phyloP scores from a whole-genome alignment of 176 grass and related monocot species.

The Rhynchospora breviuscula region DNA sequence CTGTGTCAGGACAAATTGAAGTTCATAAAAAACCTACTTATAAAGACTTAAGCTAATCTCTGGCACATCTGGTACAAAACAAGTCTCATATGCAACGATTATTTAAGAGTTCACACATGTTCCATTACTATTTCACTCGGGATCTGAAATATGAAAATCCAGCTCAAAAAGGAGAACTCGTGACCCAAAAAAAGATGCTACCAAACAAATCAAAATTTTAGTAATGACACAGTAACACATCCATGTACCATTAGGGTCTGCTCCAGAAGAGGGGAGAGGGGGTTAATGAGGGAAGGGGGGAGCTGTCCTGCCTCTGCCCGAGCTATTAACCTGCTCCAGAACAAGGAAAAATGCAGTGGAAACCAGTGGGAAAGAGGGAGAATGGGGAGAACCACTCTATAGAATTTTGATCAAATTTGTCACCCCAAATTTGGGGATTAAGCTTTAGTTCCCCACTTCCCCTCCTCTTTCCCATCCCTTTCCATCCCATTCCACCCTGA shows the following conservation, averaged over 20 bases:
- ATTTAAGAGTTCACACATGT: not conserved
- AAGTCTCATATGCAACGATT: not conserved
- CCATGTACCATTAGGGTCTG: not conserved
- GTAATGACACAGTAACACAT: not conserved
- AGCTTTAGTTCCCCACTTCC: no score
- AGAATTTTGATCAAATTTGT: no score
- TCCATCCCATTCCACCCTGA: no score
- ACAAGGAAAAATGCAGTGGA: no score
- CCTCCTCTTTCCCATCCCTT: no score
- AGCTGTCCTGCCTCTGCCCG: no score
- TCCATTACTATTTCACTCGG: not conserved
- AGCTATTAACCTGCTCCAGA: no score
- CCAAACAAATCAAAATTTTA: not conserved
- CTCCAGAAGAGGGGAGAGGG: no score
- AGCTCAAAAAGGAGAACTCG: not conserved
- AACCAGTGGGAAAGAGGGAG: no score
- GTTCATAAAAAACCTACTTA: not conserved
- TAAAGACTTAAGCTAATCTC: not conserved
- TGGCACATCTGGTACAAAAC: not conserved
- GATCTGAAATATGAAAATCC: not conserved
- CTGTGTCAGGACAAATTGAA: constrained; percentile 7
- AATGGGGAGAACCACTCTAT: no score
- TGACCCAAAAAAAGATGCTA: not conserved
- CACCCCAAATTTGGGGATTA: no score
- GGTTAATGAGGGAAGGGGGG: no score